Base-by-base conservation (phyloP, 176 grass and related monocot genomes). In the Juncus inflexus region DNA sequence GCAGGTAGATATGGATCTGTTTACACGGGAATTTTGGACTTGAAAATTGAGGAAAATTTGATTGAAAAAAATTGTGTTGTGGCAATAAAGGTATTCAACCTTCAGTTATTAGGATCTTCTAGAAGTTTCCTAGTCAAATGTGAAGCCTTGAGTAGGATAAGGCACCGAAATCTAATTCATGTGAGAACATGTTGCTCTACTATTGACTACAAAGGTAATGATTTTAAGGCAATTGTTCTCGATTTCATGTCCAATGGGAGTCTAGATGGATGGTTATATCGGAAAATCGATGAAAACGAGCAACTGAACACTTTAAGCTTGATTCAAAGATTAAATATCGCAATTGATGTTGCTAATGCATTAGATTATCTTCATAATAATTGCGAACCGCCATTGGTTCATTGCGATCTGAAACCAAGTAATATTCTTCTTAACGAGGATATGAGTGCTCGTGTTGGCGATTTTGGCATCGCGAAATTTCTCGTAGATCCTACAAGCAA, bases 171-270 rank as follows among this genome's bases (percentile, higher is more conserved):
- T 75, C 81, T 83, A 63, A 40, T 79, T 12, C 72, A 67, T 66
- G 65, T 74, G 15, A 42, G 78, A 64, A 83, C 81, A 55, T 55
- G 67, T 35, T 83, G 75, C 62, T 79, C 56, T 2, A 74, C 67
- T 15, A 40, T 69, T 13, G 76, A 83, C 56, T 43, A 6, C n/a
- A 60, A 41, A 12, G 81, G 81, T 8, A 3, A 74, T 58, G 81
- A 83, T 74, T 83, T 83, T 42, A 83, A 82, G 50, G 78, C 78
- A 16, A 47, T 81, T 60, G 78, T 81, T 7, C 68, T 75, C 1
- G 78, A 75, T 43, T 81, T 75, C 71, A 81, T 81, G 78, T 69
- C 78, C 61, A 74, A 81, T 39, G 58, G 78, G 5, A 76, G 63
- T 43, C 15, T 83, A 5, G 61, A 80, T 37, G 42, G 40, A 35